Evolutionary conservation across 495 filamentous ascomycete species (phyloP).

Genomic region (Xylaria curta): DNA sequence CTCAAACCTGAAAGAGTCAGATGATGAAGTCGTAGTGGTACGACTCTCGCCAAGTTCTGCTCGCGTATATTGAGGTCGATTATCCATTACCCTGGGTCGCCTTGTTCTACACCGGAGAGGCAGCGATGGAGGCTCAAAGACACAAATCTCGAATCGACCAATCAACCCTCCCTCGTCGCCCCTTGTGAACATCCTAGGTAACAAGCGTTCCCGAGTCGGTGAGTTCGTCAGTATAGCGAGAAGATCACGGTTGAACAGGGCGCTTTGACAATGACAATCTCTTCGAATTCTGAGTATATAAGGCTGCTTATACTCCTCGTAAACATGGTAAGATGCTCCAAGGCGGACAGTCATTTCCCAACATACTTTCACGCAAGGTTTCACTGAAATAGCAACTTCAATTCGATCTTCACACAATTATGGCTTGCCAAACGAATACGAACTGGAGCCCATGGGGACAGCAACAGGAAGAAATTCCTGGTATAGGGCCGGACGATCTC

Average conservation of each 20-base stretch:
- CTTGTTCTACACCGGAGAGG: conserved; percentile 20
- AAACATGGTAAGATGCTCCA: neutral
- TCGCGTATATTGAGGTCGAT: conserved; percentile 2
- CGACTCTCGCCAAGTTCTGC: conserved; percentile 17
- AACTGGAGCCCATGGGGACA: conserved; percentile 1
- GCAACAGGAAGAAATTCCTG: conserved; percentile 19
- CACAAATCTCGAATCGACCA: conserved; percentile 2
- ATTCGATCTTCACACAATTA: neutral
- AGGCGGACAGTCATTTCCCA: neutral
- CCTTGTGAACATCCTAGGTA: neutral
- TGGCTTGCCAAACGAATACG: conserved; percentile 11
- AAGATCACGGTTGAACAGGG: conserved; percentile 7
- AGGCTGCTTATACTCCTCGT: neutral
- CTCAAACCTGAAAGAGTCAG: conserved; percentile 10
- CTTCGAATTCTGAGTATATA: conserved; percentile 14
- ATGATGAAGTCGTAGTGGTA: conserved; percentile 24
- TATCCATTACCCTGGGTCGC: neutral
- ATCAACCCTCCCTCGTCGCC: neutral
- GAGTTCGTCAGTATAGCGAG: neutral
- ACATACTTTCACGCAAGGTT: neutral
- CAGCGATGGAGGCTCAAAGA: neutral
- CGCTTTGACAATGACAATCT: neutral
- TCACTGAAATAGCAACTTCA: neutral
- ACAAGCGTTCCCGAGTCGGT: conserved; percentile 22
- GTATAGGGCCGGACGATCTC: conserved; percentile 13